Conservation (phyloP, 768 basidiomycete genomes). For the Mycena polygramma region DNA sequence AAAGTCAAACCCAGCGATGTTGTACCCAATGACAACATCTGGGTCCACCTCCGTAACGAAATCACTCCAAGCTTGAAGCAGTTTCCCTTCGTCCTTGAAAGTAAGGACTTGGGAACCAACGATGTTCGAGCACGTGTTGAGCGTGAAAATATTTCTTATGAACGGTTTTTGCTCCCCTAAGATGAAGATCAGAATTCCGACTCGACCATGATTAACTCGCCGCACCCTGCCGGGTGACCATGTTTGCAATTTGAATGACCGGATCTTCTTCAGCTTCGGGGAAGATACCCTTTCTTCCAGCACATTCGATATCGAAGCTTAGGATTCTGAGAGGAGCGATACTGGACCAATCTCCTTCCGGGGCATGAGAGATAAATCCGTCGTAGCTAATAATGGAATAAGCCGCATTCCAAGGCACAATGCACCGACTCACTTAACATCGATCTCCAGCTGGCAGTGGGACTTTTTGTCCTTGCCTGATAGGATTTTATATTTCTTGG, state of each 20-base stretch:
- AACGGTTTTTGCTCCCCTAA: conserved; percentile 93
- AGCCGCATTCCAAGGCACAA: conserved; percentile 17
- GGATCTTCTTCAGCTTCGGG: conserved; percentile 93
- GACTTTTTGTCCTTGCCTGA: conserved; percentile 73
- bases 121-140: conserved; percentile 94
- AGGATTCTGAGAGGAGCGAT: conserved; percentile 94
- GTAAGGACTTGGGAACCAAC: conserved; percentile 97
- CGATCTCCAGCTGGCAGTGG: conserved; percentile 91
- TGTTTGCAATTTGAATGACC: conserved; percentile 98
- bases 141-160: conserved; percentile 95
- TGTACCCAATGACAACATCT: conserved; percentile 97
- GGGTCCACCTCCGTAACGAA: conserved; percentile 94
- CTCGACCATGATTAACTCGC: conserved; percentile 1
- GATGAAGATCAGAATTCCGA: conserved; percentile 13
- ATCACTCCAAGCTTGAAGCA: conserved; percentile 90
- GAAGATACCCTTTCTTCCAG: conserved; percentile 97
- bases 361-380: conserved; percentile 88
- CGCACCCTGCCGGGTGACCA: conserved; percentile 98
- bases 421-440: conserved; percentile 67
- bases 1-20: conserved; percentile 94
- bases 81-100: conserved; percentile 77
- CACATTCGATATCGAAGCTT: conserved; percentile 99
- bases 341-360: conserved; percentile 93
- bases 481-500: conserved; percentile 82
- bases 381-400: conserved; percentile 70